phyloP scores from a whole-genome alignment of 108 stramenopile species.

The Conticribra weissflogii region DNA sequence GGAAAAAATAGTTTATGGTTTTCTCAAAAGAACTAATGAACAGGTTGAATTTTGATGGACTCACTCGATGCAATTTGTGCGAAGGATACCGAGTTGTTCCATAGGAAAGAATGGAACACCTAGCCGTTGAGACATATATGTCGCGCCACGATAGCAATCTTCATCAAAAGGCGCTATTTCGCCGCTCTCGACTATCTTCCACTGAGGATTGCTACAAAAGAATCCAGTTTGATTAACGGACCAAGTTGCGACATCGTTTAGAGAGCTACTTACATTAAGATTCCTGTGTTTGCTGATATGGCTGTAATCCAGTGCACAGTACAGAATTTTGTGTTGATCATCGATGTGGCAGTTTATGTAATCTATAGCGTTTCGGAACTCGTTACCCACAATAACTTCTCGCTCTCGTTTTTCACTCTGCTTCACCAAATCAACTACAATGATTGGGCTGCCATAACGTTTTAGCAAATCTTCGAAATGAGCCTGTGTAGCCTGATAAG shows the following conservation, averaged over 20 bases:
- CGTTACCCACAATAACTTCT: constrained; percentile 94
- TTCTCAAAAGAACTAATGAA: no score
- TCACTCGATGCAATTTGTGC: constrained; percentile 98
- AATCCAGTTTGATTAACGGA: constrained; percentile 94
- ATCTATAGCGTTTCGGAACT: constrained; percentile 93
- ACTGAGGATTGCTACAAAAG: constrained; percentile 89
- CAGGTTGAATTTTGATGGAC: no score
- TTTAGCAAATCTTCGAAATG: constrained; percentile 95
- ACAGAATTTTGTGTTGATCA: constrained; percentile 84
- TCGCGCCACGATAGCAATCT: constrained; percentile 34
- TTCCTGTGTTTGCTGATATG: constrained; percentile 89
- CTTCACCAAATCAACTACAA: constrained; percentile 96
- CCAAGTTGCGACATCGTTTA: constrained; percentile 94
- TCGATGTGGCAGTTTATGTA: constrained; percentile 93
- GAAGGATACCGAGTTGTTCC: constrained; percentile 95
- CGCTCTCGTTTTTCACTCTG: constrained; percentile 93
- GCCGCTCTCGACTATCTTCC: constrained; percentile 83
- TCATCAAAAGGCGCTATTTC: constrained; percentile 76
- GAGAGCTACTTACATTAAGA: constrained; percentile 82
- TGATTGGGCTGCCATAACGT: constrained; percentile 92
- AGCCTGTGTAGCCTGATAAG: constrained; percentile 89
- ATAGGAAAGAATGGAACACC: constrained; percentile 88
- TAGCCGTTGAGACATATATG: constrained; percentile 56
- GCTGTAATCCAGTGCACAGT: constrained; percentile 88
- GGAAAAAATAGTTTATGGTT: no score